A percentile compares a stretch with the other conserved stretches of the same genome.
phyloP scores from a whole-genome alignment of 192 early-diverging fungal species.

The Coemansia sp. region DNA sequence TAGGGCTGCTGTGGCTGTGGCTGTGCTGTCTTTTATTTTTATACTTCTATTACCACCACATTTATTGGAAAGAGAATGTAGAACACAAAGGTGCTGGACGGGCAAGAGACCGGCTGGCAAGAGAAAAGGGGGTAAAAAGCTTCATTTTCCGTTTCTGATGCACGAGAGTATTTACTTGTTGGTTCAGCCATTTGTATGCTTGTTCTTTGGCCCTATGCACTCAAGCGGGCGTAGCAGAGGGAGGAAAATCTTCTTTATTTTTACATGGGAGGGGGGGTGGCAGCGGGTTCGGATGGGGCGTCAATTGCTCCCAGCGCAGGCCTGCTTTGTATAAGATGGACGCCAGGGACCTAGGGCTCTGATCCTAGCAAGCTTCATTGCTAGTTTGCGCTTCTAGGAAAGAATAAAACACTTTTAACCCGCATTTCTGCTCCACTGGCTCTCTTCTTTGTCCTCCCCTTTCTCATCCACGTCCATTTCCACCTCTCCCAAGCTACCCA shows the following conservation, averaged over 20 bases:
- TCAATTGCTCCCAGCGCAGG: neutral
- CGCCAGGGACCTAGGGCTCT: constrained; percentile 1
- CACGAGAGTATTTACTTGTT: constrained; percentile 19
- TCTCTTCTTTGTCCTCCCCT: neutral
- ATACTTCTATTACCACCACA: neutral
- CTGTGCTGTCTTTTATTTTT: constrained; percentile 21
- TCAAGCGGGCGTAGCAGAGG: neutral
- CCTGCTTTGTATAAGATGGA: constrained; percentile 5
- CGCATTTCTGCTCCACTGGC: neutral
- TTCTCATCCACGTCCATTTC: neutral
- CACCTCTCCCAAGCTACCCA: neutral
- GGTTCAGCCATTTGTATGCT: neutral
- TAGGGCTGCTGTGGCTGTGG: constrained; percentile 25
- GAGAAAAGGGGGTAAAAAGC: constrained; percentile 14
- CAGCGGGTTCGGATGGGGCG: neutral
- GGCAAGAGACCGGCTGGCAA: constrained; percentile 9
- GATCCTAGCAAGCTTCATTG: constrained; percentile 8
- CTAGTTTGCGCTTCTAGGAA: neutral
- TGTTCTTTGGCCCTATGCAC: constrained; percentile 1
- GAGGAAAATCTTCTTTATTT: constrained; percentile 3
- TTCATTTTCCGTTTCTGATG: constrained; percentile 32
- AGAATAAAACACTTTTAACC: neutral
- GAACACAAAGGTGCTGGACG: constrained; percentile 14
- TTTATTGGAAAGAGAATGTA: neutral
- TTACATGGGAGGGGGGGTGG: neutral